Percentiles rank a stretch among this genome's conserved stretches.
Evolutionary conservation across 2,329 filamentous ascomycete genomes (phyloP).

Genomic region (Aureobasidium subglaciale): DNA sequence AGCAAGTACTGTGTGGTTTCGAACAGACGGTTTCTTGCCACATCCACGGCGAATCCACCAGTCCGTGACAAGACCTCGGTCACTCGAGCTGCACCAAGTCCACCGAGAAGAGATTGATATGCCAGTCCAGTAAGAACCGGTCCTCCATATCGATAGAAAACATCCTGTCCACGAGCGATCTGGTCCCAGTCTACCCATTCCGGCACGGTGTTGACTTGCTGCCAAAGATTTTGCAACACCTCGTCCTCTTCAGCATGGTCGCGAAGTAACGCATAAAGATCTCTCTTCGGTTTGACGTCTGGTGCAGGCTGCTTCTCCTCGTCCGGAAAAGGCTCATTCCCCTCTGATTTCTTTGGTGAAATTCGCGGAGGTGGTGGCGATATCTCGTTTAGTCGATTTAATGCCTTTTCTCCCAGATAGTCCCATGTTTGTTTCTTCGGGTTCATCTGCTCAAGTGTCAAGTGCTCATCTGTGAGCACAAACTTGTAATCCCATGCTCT

Average conservation of each 20-base stretch:
- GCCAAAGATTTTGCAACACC: constrained; percentile 55
- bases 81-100: constrained; percentile 65
- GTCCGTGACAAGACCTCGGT: constrained; percentile 69
- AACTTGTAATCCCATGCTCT: constrained; percentile 60
- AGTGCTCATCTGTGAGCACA: constrained; percentile 59
- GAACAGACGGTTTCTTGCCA: constrained; percentile 58
- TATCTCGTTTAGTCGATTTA: constrained; percentile 57
- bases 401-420: constrained; percentile 57
- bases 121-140: constrained; percentile 57
- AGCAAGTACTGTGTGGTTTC: constrained; percentile 73
- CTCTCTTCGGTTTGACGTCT: constrained; percentile 37
- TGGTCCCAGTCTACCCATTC: constrained; percentile 74
- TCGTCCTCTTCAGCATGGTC: constrained; percentile 52
- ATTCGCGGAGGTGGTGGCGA: constrained; percentile 38
- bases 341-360: constrained; percentile 14
- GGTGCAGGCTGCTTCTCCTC: constrained; percentile 19
- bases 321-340: background rate
- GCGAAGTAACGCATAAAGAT: constrained; percentile 57
- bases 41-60: constrained; percentile 63
- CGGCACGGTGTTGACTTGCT: constrained; percentile 58
- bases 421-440: constrained; percentile 63
- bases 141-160: constrained; percentile 70
- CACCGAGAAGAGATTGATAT: constrained; percentile 60
- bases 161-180: constrained; percentile 64
- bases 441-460: constrained; percentile 51